Evolutionary conservation across 2,329 filamentous ascomycete genomes (phyloP), one percentile per base, ranked within the genome.

Genomic region (Geosmithia putterillii): DNA sequence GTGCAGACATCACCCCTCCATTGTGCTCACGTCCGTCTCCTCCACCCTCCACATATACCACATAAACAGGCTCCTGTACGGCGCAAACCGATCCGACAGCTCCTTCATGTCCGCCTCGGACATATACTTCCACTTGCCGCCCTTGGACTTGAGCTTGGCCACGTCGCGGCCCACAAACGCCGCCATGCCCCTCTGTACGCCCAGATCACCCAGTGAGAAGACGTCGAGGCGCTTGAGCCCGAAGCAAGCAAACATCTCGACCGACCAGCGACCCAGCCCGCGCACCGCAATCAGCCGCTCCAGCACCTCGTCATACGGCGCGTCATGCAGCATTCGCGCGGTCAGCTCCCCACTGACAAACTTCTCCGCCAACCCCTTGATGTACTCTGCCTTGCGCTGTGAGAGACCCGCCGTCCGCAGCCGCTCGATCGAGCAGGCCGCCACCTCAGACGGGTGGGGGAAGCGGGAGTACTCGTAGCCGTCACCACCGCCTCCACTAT

Each of bases 121-220:
- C 88, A 96, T 95, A 61, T 96, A 98, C 69, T 96, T 96, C 83
- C 88, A 96, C 67, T 96, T 96, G 38, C 86, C 85, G 25, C 81
- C 81, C 21, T 79, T 80, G 32, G 66, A 69, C 65, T 94, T 95
- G 46, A 95, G 65, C 63, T 90, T 94, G 39, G 70, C 76, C 19
- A 96, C 79, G 58, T 96, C 86, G 46, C 76, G 77, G 1, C 92
- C 92, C 40, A 81, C 71, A 57, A 92, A 89, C 0, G 84, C 81
- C 1, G 92, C 92, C 81, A 95, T 94, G 9, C 92, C 92, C 54
- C 89, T 72, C 74, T 96, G 92, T 39, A 98, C 86, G 4, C 92
- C 92, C 48, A 98, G 64, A 64, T 98, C 90, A 1, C 92, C 90
- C 1, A 86, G 82, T 19, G 83, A 87, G 59, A 96, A 95, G 19